phyloP scores from a whole-genome alignment of 495 filamentous ascomycete genomes.

The Neurospora terricola region DNA sequence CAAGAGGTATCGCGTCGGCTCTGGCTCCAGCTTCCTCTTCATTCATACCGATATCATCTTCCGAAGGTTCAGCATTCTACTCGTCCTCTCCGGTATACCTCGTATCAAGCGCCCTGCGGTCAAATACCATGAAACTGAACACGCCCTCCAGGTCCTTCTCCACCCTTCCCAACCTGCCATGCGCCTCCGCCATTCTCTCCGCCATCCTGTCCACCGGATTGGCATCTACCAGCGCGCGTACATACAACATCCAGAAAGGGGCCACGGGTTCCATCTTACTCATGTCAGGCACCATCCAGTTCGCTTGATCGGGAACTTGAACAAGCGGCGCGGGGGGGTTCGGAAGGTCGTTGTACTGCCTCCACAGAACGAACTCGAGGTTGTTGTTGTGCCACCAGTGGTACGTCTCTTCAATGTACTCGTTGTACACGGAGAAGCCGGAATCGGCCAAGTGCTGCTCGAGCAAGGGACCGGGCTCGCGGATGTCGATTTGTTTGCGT shows the following conservation, averaged over 20 bases:
- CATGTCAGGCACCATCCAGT: constrained; percentile 10
- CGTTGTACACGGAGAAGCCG: constrained; percentile 12
- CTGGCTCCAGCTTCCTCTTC: not conserved
- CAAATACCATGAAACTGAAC: constrained; percentile 34
- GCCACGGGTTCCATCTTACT: constrained; percentile 11
- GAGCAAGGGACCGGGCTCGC: constrained; percentile 4
- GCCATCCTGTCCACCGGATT: constrained; percentile 16
- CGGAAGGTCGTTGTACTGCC: constrained; percentile 19
- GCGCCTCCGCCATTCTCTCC: constrained; percentile 31
- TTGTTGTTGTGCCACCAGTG: constrained; percentile 31
- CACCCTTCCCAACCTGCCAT: constrained; percentile 23
- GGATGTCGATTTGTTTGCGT: constrained; percentile 26
- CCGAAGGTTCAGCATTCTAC: not conserved
- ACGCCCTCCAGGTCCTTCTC: constrained; percentile 27
- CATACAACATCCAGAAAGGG: constrained; percentile 28
- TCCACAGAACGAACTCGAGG: constrained; percentile 28
- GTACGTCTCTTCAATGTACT: constrained; percentile 34
- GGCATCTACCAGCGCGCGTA: constrained; percentile 32
- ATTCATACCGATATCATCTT: not conserved
- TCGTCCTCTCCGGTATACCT: constrained; percentile 1
- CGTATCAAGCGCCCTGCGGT: constrained; percentile 33
- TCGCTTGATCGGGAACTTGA: constrained; percentile 2
- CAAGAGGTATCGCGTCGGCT: not conserved
- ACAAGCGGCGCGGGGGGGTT: constrained; percentile 6
- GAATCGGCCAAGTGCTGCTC: constrained; percentile 19